Percentiles rank a stretch among this genome's conserved stretches.
Evolutionary conservation across 2,329 filamentous ascomycete genomes (phyloP).

Genomic region (Trichoderma breve): DNA sequence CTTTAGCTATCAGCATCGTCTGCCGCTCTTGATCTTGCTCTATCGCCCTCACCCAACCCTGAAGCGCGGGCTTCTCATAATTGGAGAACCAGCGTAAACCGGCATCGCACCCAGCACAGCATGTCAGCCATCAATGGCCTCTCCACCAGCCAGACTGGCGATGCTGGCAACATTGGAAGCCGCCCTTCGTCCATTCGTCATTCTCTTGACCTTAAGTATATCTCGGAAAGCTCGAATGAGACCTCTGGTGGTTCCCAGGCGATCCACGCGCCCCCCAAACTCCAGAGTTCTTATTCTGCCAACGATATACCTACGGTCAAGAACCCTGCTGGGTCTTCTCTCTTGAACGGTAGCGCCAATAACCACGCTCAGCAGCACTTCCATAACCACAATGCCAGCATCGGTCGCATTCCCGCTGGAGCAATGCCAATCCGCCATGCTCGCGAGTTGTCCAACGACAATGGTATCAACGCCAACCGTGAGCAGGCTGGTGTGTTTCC

Average conservation of each 20-base stretch:
- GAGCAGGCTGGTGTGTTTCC: constrained; percentile 52
- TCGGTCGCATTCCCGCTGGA: constrained; percentile 73
- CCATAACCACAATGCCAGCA: constrained; percentile 77
- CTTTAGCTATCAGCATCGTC: constrained; percentile 73
- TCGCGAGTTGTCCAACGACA: constrained; percentile 64
- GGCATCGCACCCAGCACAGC: constrained; percentile 66
- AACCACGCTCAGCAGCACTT: constrained; percentile 62
- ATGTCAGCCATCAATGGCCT: constrained; percentile 48
- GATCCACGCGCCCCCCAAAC: constrained; percentile 63
- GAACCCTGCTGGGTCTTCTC: constrained; percentile 53
- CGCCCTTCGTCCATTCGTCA: constrained; percentile 53
- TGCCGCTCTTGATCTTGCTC: constrained; percentile 75
- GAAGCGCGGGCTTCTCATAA: constrained; percentile 50
- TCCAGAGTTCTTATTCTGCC: constrained; percentile 86
- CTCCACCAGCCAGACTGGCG: constrained; percentile 42
- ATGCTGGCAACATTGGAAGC: constrained; percentile 47
- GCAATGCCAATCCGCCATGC: constrained; percentile 66
- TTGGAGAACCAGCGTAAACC: constrained; percentile 61
- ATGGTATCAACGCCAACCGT: constrained; percentile 38
- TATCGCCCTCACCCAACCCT: constrained; percentile 63
- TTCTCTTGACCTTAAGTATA: constrained; percentile 56
- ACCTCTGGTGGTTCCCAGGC: constrained; percentile 42
- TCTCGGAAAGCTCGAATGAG: constrained; percentile 46
- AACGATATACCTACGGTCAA: constrained; percentile 87
- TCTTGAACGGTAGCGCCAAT: constrained; percentile 48